phyloP scores from a whole-genome alignment of 441 rosid species.

The Kokia cookei region DNA sequence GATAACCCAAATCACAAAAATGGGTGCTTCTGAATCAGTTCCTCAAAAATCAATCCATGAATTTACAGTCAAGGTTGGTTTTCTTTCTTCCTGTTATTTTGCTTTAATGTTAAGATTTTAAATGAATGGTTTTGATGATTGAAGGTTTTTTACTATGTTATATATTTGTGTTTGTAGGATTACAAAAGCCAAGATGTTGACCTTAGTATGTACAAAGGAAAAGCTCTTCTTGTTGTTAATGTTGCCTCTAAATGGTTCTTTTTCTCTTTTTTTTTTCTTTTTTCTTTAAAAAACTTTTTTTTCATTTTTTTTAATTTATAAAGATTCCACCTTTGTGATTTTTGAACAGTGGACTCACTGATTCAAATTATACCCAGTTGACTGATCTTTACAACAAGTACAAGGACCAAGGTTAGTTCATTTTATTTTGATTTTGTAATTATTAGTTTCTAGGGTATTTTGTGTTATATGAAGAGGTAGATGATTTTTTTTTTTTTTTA shows the following conservation, averaged over 20 bases:
- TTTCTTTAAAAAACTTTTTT: neutral
- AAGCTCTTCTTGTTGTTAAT: constrained; percentile 79
- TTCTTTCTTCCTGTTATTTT: neutral
- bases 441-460: neutral
- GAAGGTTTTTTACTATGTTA: neutral
- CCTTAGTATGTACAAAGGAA: constrained; percentile 67
- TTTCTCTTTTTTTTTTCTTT: neutral
- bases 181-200: constrained; percentile 58
- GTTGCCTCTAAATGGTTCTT: constrained; percentile 91
- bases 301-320: neutral
- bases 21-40: constrained; percentile 82
- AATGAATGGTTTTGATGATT: neutral
- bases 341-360: constrained; percentile 66
- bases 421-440: neutral
- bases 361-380: constrained; percentile 78
- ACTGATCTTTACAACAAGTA: constrained; percentile 49
- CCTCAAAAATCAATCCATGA: constrained; percentile 73
- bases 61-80: constrained; percentile 67
- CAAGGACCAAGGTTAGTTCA: neutral
- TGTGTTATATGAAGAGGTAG: neutral
- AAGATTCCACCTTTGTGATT: neutral
- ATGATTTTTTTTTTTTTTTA: neutral
- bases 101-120: neutral
- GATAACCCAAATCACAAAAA: constrained; percentile 1
- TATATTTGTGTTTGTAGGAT: constrained; percentile 37